phyloP scores from a whole-genome alignment of 495 filamentous ascomycete species.

The Neurospora sp. region DNA sequence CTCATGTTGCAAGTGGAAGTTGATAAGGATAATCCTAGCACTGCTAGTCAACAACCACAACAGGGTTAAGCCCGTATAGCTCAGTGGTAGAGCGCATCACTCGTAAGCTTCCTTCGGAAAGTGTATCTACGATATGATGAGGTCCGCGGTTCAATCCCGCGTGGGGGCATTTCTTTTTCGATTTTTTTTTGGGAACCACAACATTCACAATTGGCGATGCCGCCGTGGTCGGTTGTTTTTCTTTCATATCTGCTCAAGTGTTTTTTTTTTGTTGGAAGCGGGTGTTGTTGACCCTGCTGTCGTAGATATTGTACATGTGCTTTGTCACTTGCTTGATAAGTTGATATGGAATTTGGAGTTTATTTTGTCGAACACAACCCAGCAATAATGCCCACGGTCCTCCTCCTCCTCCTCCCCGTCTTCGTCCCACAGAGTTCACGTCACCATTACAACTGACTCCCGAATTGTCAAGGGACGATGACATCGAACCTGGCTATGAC shows the following conservation, averaged over 20 bases:
- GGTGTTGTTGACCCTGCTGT: neutral
- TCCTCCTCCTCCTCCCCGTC: neutral
- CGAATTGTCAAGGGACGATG: neutral
- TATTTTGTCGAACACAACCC: neutral
- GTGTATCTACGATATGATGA: too few species aligned
- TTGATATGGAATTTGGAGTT: neutral
- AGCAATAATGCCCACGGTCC: neutral
- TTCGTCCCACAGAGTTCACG: neutral
- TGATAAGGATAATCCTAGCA: too few species aligned
- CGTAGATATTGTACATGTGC: neutral
- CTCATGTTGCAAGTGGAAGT: too few species aligned
- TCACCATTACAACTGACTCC: neutral
- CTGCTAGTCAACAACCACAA: too few species aligned
- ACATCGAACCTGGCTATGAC: neutral
- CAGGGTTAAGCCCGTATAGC: too few species aligned
- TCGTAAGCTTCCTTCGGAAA: too few species aligned
- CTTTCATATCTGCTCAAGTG: neutral
- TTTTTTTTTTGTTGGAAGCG: neutral
- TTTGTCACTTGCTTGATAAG: neutral
- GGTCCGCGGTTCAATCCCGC: too few species aligned
- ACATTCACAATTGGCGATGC: neutral
- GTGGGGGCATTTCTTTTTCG: neutral
- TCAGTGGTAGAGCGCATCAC: too few species aligned
- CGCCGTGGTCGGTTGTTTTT: neutral
- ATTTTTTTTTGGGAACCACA: neutral